Conservation (phyloP, 2,329 filamentous ascomycete species). For the Knoxdaviesia proteae region DNA sequence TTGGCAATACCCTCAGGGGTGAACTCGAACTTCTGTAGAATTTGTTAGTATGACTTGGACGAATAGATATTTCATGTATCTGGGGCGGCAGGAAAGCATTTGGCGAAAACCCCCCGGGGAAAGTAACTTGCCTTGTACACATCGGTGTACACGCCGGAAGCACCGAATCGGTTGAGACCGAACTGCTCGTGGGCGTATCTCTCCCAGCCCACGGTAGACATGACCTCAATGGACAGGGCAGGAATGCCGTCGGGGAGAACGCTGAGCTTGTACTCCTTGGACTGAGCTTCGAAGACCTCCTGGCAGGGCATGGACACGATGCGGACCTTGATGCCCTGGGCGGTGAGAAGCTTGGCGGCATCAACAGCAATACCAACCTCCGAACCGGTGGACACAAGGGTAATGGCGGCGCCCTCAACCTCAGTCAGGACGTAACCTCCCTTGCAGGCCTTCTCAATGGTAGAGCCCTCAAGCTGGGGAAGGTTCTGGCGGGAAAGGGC, state of each 20-base stretch:
- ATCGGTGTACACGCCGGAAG: constrained; percentile 90
- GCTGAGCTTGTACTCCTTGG: constrained; percentile 84
- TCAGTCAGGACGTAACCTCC: constrained; percentile 87
- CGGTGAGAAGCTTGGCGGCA: constrained; percentile 73
- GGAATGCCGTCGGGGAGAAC: constrained; percentile 90
- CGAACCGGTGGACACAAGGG: constrained; percentile 84
- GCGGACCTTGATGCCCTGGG: constrained; percentile 70
- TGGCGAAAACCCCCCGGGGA: background rate
- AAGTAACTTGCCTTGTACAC: constrained; percentile 58
- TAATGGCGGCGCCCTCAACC: constrained; percentile 64
- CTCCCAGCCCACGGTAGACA: constrained; percentile 97
- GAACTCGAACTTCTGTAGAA: constrained; percentile 85
- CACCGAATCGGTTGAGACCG: constrained; percentile 96
- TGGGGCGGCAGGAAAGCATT: background rate
- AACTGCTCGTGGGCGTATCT: constrained; percentile 99
- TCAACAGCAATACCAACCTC: constrained; percentile 91
- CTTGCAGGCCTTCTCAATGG: constrained; percentile 75
- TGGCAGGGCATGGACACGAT: constrained; percentile 92
- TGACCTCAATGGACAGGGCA: constrained; percentile 82
- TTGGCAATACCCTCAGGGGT: constrained; percentile 92
- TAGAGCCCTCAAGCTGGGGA: constrained; percentile 87
- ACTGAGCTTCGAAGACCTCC: constrained; percentile 86
- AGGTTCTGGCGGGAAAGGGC: constrained; percentile 96
- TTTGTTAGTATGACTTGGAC: background rate
- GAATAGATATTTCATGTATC: background rate